phyloP scores from a whole-genome alignment of 1,284 basidiomycete genomes.

The Ustilago bromivora region DNA sequence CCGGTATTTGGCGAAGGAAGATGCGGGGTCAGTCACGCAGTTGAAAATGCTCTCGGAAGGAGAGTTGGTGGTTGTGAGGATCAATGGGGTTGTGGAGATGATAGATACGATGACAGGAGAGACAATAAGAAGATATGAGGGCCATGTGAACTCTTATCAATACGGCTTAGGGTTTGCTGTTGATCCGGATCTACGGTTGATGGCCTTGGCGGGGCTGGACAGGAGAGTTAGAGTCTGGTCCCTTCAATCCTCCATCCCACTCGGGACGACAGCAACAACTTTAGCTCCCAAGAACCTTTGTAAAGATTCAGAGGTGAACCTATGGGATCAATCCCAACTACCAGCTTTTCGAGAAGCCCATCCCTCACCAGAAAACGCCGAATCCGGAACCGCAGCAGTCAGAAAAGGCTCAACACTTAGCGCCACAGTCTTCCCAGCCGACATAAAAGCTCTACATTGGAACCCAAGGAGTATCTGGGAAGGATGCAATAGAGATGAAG shows the following conservation, averaged over 20 bases:
- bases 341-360: not conserved
- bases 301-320: not conserved
- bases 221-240: constrained; percentile 37
- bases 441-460: constrained; percentile 28
- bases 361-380: not conserved
- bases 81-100: constrained; percentile 25
- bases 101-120: constrained; percentile 9
- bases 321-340: constrained; percentile 14
- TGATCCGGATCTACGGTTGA: constrained; percentile 14
- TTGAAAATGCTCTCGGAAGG: constrained; percentile 1
- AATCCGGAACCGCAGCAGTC: not conserved
- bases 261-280: constrained; percentile 6
- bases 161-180: constrained; percentile 30
- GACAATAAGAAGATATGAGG: constrained; percentile 8
- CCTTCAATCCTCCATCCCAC: constrained; percentile 26
- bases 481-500: constrained; percentile 15
- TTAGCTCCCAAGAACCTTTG: not conserved
- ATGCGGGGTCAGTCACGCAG: constrained; percentile 28
- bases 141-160: constrained; percentile 40
- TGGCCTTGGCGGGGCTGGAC: constrained; percentile 38
- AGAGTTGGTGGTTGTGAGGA: constrained; percentile 30
- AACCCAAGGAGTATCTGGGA: constrained; percentile 21
- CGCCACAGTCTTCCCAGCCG: constrained; percentile 13
- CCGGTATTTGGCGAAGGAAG: not conserved
- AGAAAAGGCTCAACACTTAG: constrained; percentile 18